These are phyloP conservation scores for Coemansia sp. DNA, from an alignment of 192 early-diverging fungal species.

Conservation along the genomic window DNA sequence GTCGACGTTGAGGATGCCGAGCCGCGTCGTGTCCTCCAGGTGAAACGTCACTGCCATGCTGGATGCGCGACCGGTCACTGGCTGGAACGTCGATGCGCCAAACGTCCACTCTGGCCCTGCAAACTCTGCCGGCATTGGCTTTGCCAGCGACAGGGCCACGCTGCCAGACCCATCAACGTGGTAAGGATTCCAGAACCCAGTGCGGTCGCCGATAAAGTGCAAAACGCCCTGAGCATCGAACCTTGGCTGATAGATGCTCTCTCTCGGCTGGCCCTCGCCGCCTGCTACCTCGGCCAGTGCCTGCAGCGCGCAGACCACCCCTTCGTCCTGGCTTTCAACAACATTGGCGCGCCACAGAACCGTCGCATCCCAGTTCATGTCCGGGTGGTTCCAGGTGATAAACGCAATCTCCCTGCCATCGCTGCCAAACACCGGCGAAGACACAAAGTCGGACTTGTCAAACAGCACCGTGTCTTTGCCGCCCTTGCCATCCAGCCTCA, in stretches of 20 bases:
- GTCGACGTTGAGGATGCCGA: conserved; percentile 35
- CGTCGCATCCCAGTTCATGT: conserved; percentile 80
- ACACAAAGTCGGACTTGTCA: conserved; percentile 64
- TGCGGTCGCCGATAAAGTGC: conserved; percentile 65
- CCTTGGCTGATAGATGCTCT: conserved; percentile 60
- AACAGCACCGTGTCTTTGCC: conserved; percentile 47
- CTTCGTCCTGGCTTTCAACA: not conserved
- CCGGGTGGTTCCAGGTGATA: conserved; percentile 68
- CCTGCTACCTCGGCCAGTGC: conserved; percentile 35
- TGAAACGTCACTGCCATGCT: conserved; percentile 27
- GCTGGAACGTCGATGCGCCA: conserved; percentile 41
- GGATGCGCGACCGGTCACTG: conserved; percentile 20
- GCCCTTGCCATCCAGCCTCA: conserved; percentile 40
- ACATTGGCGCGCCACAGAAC: conserved; percentile 54
- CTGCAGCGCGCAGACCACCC: not conserved
- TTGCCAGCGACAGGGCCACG: conserved; percentile 43
- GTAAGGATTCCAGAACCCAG: conserved; percentile 72
- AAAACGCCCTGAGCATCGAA: conserved; percentile 58
- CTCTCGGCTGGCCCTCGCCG: conserved; percentile 7
- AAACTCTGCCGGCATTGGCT: conserved; percentile 63
- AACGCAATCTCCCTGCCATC: conserved; percentile 57
- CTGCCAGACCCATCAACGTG: conserved; percentile 38
- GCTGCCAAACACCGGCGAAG: conserved; percentile 58
- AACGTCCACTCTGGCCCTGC: conserved; percentile 58
- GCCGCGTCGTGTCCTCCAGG: conserved; percentile 8